Conservation (phyloP, 257 asterid species). For the Schizonepeta tenuifolia region DNA sequence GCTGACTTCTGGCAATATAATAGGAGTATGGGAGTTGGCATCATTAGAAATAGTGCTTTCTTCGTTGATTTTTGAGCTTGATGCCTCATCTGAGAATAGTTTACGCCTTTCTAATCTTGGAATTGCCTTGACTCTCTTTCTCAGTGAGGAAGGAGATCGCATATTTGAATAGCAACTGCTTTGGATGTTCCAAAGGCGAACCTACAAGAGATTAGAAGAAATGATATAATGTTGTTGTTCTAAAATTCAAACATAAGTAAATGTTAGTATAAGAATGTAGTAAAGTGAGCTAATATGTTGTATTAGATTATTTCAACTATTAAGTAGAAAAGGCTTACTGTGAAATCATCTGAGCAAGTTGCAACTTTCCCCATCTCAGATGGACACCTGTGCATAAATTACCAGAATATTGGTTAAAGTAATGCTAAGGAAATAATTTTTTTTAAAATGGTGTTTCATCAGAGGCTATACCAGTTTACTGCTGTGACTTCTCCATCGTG, state of each 20-base stretch:
- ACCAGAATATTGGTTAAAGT: slow-evolving; percentile 23
- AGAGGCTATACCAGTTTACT: slow-evolving; percentile 73
- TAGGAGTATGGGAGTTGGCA: slow-evolving; percentile 39
- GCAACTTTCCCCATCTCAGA: slow-evolving; percentile 88
- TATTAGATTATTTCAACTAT: neutral
- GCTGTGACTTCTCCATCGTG: slow-evolving; percentile 96
- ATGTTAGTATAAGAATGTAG: neutral
- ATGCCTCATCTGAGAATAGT: slow-evolving; percentile 60
- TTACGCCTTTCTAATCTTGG: slow-evolving; percentile 60
- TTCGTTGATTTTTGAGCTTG: slow-evolving; percentile 35
- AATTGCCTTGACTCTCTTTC: slow-evolving; percentile 71
- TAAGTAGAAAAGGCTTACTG: slow-evolving; percentile 56
- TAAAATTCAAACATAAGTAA: neutral
- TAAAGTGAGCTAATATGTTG: neutral
- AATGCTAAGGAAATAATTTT: neutral
- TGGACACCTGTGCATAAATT: slow-evolving; percentile 66
- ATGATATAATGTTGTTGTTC: slow-evolving; percentile 22
- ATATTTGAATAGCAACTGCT: slow-evolving; percentile 73
- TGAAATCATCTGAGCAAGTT: slow-evolving; percentile 93
- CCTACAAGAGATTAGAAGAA: slow-evolving; percentile 47
- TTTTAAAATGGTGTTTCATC: neutral
- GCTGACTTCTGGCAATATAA: slow-evolving; percentile 41
- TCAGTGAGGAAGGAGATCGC: slow-evolving; percentile 79
- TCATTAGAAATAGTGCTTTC: slow-evolving; percentile 19
- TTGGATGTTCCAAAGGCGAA: slow-evolving; percentile 75